Evolutionary conservation across 768 basidiomycete species (phyloP).

Genomic region (Panellus pusillus): DNA sequence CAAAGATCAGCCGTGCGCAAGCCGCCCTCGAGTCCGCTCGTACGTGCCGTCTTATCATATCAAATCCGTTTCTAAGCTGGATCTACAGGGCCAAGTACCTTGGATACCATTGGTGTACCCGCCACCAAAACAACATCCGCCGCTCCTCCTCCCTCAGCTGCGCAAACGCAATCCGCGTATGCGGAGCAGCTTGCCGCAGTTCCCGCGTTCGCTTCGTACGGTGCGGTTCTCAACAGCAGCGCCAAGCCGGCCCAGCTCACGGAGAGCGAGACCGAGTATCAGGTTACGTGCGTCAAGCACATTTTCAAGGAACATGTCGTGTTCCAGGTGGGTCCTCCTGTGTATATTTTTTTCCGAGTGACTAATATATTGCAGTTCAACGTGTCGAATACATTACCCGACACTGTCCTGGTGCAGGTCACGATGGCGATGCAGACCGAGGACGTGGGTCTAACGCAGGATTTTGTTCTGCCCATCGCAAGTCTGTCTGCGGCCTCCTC

Average conservation of each 20-base stretch:
- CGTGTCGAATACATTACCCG: slow-evolving; percentile 93
- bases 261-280: slow-evolving; percentile 97
- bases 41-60: slow-evolving; percentile 38
- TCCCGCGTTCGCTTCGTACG: slow-evolving; percentile 83
- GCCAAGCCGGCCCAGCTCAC: slow-evolving; percentile 79
- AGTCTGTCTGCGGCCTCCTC: slow-evolving; percentile 68
- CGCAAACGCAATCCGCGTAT: slow-evolving; percentile 87
- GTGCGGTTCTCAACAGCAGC: slow-evolving; percentile 85
- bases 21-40: slow-evolving; percentile 86
- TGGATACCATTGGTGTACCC: slow-evolving; percentile 83
- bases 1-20: slow-evolving; percentile 93
- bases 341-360: neutral
- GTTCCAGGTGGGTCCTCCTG: slow-evolving; percentile 73
- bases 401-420: slow-evolving; percentile 92
- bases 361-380: slow-evolving; percentile 68
- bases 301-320: slow-evolving; percentile 94
- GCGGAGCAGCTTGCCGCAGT: slow-evolving; percentile 82
- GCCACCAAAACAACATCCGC: slow-evolving; percentile 55
- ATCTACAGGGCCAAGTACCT: slow-evolving; percentile 65
- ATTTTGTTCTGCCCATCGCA: slow-evolving; percentile 88
- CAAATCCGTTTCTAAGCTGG: neutral
- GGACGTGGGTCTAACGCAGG: slow-evolving; percentile 79
- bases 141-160: slow-evolving; percentile 75
- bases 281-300: slow-evolving; percentile 95
- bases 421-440: slow-evolving; percentile 88